Evolutionary conservation across 2,329 filamentous ascomycete species (phyloP).

Genomic region (Stenocarpella maydis): DNA sequence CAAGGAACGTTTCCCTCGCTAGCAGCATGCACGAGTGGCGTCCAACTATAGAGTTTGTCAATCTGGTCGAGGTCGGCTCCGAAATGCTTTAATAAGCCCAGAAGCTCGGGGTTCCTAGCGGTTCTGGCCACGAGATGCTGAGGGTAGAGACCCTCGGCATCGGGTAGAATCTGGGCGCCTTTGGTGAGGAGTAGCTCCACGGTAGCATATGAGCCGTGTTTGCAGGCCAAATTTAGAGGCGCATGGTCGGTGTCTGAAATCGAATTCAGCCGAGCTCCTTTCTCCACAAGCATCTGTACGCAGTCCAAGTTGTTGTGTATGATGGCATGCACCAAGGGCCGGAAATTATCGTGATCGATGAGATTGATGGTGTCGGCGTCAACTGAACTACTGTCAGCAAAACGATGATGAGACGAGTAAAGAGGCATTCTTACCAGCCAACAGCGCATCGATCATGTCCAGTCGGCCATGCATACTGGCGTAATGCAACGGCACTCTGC

Average conservation of each 20-base stretch:
- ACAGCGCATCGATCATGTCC: conserved; percentile 79
- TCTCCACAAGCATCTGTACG: conserved; percentile 78
- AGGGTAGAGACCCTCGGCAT: conserved; percentile 96
- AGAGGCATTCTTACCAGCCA: conserved; percentile 61
- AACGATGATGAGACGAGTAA: not conserved
- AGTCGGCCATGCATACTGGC: conserved; percentile 93
- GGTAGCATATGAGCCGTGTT: conserved; percentile 86
- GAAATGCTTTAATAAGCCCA: conserved; percentile 82
- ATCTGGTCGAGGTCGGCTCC: conserved; percentile 90
- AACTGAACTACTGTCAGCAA: conserved; percentile 32
- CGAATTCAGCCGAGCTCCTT: conserved; percentile 86
- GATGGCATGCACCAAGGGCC: conserved; percentile 92
- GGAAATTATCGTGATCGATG: conserved; percentile 97
- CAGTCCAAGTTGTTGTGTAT: conserved; percentile 85
- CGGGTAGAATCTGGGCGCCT: conserved; percentile 83
- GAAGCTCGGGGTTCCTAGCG: conserved; percentile 79
- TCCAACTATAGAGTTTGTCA: conserved; percentile 98
- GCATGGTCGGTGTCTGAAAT: conserved; percentile 89
- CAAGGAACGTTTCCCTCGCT: conserved; percentile 95
- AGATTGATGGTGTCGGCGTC: conserved; percentile 80
- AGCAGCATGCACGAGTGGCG: conserved; percentile 92
- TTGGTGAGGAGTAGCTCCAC: conserved; percentile 85
- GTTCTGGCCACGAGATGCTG: conserved; percentile 95
- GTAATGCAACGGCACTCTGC: conserved; percentile 91
- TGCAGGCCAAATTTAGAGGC: conserved; percentile 92